Base-by-base conservation (phyloP, 2,329 filamentous ascomycete genomes). In the Waltergamsia citrina region DNA sequence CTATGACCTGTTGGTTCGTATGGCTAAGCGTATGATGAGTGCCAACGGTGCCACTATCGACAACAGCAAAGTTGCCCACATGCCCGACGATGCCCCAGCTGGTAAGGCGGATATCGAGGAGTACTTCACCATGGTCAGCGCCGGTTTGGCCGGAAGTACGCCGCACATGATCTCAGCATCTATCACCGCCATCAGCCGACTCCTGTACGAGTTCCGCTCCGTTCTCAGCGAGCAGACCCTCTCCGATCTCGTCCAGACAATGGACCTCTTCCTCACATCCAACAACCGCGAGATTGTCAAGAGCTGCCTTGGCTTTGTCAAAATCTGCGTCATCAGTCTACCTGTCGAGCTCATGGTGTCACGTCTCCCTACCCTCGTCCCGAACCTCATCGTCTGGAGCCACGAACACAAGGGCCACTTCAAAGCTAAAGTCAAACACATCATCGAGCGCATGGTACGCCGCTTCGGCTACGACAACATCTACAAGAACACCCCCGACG, bases 351-450 rank as follows among this genome's bases (percentile, higher is more conserved):
- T 94, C 42, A 80, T 98, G 65, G 69, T 81, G 23, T 80, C 85
- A 5, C 77, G 87, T 17, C 74, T 98, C 23, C 64, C 70, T 21
- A 77, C 78, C 0, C 69, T 98, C 31, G 74, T 98, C 3, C 85
- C 88, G 4, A 94, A 94, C 57, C 68, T 96, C 15, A 85, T 96
- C 69, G 78, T 88, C 27, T 98, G 92, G 90, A 88, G 84, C 53
- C 86, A 95, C 57, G 92, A 98, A 60, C 93, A 98, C 67, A 96
- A 96, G 65, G 87, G 87, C 10, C 87, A 94, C 54, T 92, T 98
- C 65, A 86, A 90, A 50, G 81, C 85, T 32, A 98, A 96, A 67
- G 88, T 98, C 46, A 96, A 95, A 75, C 88, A 95, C 52, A 96
- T 98, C 42, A 65, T 98, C 12, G 92, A 98, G 62, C 78, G 92